Base-by-base conservation (phyloP, 2,329 filamentous ascomycete species). In the Aureobasidium zeae region DNA sequence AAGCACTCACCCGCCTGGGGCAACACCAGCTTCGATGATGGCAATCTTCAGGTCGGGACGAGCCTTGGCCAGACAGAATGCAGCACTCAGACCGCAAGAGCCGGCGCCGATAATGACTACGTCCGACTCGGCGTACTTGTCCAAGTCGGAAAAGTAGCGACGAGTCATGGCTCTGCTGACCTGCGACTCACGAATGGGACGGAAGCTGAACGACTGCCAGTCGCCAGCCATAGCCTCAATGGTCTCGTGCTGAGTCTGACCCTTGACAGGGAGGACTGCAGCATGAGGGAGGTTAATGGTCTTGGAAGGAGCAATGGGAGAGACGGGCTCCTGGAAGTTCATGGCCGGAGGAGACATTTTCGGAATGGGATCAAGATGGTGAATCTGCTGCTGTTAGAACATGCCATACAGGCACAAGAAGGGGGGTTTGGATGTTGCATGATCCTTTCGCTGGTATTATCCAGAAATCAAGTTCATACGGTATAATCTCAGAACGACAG, bases 401-500 rank as follows among this genome's bases (percentile, higher is more conserved):
- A 61, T 52, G 43, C 57, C 53, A 55, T 57, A 51, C 51, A 53
- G 44, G 48, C 51, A 37, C 55, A 57, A 56, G 53, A 52, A 57
- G 55, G 61, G 61, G 57, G 63, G n/a, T n/a, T 67, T 52, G 66
- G 69, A 70, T 74, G 76, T n/a, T 76, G 85, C 86, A 94, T 93
- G 86, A 60, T 94, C 83, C 87, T 94, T 91, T 87, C 87, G 87
- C 87, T 87, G 83, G 86, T 86, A 91, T 91, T 89, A 89, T 88
- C 86, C 83, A 86, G 46, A 57, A 84, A 88, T 89, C 85, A 89
- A 89, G 84, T 89, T 86, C 70, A 72, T 72, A 81, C 86, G 84
- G 85, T 91, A 83, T 91, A 79, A 79, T 91, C 83, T 89, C 81
- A 86, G 77, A 73, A 69, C 69, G 65, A 67, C 31, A 34, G 32